Base-by-base conservation (phyloP, 2,329 filamentous ascomycete species). In the Talaromyces sp. region DNA sequence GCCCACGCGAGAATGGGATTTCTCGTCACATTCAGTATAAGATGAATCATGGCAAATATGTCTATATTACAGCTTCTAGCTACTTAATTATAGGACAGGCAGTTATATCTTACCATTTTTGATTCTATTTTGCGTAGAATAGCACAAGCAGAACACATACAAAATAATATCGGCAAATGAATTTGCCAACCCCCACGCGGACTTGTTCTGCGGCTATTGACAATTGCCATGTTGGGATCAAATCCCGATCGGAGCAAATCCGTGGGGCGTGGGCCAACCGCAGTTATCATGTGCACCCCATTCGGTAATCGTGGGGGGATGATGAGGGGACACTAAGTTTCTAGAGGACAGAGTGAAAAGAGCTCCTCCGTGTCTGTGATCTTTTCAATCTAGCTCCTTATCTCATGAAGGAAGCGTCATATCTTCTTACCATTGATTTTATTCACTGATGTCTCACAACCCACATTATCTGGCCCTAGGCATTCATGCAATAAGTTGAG, bases 231-330 rank as follows among this genome's bases (percentile, higher is more conserved):
- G 45, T 49, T 32, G 4, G 37, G 40, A 19, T 36, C 52, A 57
- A 58, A 51, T 5, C 20, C 62, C 61, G 60, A 55, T 55, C 62
- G 65, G 64, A 65, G 55, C 43, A 58, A 51, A 49, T 63, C 64
- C 62, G 65, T 51, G 32, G 42, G 33, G 33, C 29, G 32, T 36
- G 41, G 45, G 35, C 22, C 43, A 29, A 43, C 45, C 46, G 53
- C 40, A 17, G n/a, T 49, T 33, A 47, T 32, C 37, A 47, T 29
- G 16, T 41, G n/a, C 42, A 27, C 30, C 52, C 54, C 60, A 56
- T 59, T 57, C 56, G 39, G 48, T 10, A n/a, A 13, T 27, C 19
- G 46, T 24, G 47, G 33, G 48, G 48, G 48, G 44, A 29, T 45
- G 11, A 14, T 51, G 49, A 54, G 44, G 58, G 58, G 49, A 37